A percentile compares a stretch with the other conserved stretches of the same genome.
These are phyloP conservation scores for Phytophthora pisi DNA, from an alignment of 352 stramenopile species.

Conservation along the genomic window DNA sequence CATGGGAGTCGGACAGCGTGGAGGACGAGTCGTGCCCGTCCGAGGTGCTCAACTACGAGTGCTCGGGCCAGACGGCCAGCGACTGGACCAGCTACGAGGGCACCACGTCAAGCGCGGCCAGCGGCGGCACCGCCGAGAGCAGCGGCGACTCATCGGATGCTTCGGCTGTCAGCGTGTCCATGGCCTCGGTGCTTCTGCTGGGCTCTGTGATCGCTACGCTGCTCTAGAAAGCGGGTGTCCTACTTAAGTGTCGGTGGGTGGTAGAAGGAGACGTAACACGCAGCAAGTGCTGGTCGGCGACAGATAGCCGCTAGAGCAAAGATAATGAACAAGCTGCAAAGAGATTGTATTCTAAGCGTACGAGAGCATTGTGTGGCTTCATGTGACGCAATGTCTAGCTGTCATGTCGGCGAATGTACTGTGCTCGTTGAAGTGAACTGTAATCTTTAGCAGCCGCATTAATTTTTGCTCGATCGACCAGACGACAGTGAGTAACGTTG, in stretches of 20 bases:
- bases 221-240: conserved; percentile 12
- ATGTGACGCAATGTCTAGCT: neutral
- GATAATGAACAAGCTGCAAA: conserved; percentile 35
- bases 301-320: conserved; percentile 16
- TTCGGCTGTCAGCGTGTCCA: conserved; percentile 18
- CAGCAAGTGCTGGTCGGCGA: conserved; percentile 13
- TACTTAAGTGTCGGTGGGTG: neutral
- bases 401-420: neutral
- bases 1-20: conserved; percentile 39
- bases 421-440: neutral
- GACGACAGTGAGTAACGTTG: conserved; percentile 17
- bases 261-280: neutral
- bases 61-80: conserved; percentile 48
- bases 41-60: conserved; percentile 47
- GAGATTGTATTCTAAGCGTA: conserved; percentile 24
- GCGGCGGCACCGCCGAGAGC: conserved; percentile 28
- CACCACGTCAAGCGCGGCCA: conserved; percentile 37
- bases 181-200: conserved; percentile 20
- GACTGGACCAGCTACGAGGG: conserved; percentile 50
- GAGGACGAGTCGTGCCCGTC: conserved; percentile 39
- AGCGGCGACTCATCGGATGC: conserved; percentile 28
- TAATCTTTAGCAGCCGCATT: neutral
- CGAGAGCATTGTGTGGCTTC: neutral
- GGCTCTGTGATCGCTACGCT: conserved; percentile 7
- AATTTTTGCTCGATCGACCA: conserved; percentile 3